These are phyloP conservation scores for Volvox africanus DNA, from an alignment of 139 green algal genomes.

Conservation along the genomic window DNA sequence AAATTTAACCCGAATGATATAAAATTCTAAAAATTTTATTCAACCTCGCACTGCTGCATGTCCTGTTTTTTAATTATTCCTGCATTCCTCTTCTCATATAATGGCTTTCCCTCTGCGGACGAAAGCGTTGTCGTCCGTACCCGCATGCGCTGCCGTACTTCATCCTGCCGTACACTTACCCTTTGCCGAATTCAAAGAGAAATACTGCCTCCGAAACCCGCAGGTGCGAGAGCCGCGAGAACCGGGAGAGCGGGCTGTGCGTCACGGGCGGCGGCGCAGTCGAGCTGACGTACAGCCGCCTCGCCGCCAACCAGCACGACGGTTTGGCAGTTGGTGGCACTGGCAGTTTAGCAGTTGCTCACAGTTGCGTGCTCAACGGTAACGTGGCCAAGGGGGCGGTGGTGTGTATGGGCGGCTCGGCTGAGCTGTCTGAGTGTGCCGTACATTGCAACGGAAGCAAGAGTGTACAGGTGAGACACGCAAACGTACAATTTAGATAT, in stretches of 20 bases:
- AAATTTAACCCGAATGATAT: no score
- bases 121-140: no score
- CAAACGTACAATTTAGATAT: not conserved
- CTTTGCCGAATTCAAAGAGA: no score
- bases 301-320: constrained; percentile 41
- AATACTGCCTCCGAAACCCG: not conserved
- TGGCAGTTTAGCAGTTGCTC: not conserved
- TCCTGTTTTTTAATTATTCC: no score
- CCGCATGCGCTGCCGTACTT: no score
- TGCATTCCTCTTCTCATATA: no score
- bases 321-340: constrained; percentile 31
- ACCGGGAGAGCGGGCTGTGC: constrained; percentile 33
- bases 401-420: constrained; percentile 26
- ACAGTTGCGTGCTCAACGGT: not conserved
- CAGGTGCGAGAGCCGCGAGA: constrained; percentile 29
- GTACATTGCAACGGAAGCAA: constrained; percentile 34
- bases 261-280: not conserved
- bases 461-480: constrained; percentile 25
- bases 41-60: no score
- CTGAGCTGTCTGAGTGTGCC: not conserved
- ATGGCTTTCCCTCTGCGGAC: no score
- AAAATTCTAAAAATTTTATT: no score
- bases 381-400: constrained; percentile 41
- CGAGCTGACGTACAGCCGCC: not conserved
- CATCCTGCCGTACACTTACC: no score